phyloP scores from a whole-genome alignment of 331 rosid genomes.

The Phaseolus coccineus region DNA sequence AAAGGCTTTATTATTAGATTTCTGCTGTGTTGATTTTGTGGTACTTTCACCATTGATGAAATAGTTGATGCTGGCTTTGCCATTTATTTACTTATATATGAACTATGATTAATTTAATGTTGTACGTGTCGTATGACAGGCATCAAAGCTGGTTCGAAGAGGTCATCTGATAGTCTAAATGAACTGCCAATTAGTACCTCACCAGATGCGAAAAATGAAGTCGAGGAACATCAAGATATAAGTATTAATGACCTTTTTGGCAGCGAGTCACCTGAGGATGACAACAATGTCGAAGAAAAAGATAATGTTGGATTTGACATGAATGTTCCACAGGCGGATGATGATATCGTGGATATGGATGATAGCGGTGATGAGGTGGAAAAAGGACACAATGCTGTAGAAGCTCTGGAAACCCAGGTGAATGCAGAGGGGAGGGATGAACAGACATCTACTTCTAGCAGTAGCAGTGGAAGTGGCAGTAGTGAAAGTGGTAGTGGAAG shows the following conservation, averaged over 20 bases:
- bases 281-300: slow-evolving; percentile 59
- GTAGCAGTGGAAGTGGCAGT: slow-evolving; percentile 79
- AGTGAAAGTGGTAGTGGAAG: slow-evolving; percentile 60
- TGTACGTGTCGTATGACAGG: slow-evolving; percentile 53
- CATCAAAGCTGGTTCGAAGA: slow-evolving; percentile 59
- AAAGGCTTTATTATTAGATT: slow-evolving; percentile 6
- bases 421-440: slow-evolving; percentile 57
- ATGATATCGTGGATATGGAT: slow-evolving; percentile 91
- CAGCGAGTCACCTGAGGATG: slow-evolving; percentile 66
- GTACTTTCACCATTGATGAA: slow-evolving; percentile 24
- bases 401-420: slow-evolving; percentile 66
- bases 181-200: slow-evolving; percentile 62
- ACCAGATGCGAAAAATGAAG: slow-evolving; percentile 64
- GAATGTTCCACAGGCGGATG: slow-evolving; percentile 70
- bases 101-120: slow-evolving; percentile 39
- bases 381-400: slow-evolving; percentile 90
- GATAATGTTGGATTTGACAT: slow-evolving; percentile 62
- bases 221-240: slow-evolving; percentile 75
- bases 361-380: slow-evolving; percentile 94
- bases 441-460: slow-evolving; percentile 77
- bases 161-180: slow-evolving; percentile 51
- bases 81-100: neutral
- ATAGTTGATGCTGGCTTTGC: slow-evolving; percentile 23
- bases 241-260: slow-evolving; percentile 79
- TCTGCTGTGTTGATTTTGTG: slow-evolving; percentile 19